Evolutionary conservation across 441 rosid genomes (phyloP), one percentile per base, ranked within the genome.

Genomic region (Eutrema salsugineum): DNA sequence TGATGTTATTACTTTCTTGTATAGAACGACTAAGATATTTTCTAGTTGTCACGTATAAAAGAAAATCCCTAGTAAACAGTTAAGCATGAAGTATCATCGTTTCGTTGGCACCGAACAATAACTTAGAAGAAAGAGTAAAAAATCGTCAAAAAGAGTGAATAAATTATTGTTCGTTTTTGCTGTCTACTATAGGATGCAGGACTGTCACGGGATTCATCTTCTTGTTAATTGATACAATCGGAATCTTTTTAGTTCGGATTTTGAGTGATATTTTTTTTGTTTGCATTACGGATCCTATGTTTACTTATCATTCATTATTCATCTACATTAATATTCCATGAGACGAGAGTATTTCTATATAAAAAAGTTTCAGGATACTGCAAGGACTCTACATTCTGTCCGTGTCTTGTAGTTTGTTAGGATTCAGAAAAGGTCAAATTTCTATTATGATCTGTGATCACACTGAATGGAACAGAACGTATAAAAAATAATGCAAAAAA

Each of bases 201-300:
- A 28, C 32, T 50, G 24, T 50, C 75, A 71, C 75, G 54, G 75
- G 68, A 30, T 61, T 44, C 32, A 39, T 14, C 19, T 61, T 60
- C 20, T 32, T 39, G 24, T 60, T 70, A 43, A 61, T 70, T 70
- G 51, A 61, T 70, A 50, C 42, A 28, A 39, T 61, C 40, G 33
- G 24, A 48, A 49, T 70, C 32, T 12, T 49, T 36, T 10, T 46
- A 14, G 46, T 69, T 58, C 19, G 6, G 16, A 61, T 40, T 30
- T 40, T 15, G 28, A 46, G 56, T 35, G 35, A 22, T 3, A 9
- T 14, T 3, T 36, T 14, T 14, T 27, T 1, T 39, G 33, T 12
- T 32, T 65, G 15, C 33, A 9, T 12, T 20, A 30, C 32, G 40
- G 27, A 30, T 62, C 53, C 11, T 59, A 7, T 7, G 7, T 40